These are phyloP conservation scores for Tylopilus subfusipes DNA, from an alignment of 768 basidiomycete species.

Conservation along the genomic window DNA sequence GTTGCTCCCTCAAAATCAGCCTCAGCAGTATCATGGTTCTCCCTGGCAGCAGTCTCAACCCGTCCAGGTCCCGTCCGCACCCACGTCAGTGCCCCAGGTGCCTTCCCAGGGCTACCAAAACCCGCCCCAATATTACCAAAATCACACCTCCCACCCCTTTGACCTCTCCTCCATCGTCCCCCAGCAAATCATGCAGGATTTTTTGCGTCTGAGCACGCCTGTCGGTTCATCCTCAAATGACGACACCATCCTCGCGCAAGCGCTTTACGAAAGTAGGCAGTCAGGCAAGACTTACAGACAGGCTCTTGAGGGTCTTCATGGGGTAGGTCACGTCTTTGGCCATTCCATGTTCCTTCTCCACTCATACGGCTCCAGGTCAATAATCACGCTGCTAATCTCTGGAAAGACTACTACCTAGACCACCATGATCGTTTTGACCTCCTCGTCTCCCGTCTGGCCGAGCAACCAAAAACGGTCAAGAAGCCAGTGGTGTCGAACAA, in stretches of 20 bases:
- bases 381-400: conserved; percentile 52
- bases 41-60: conserved; percentile 34
- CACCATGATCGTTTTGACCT: conserved; percentile 58
- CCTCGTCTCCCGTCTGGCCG: conserved; percentile 23
- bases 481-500: conserved; percentile 24
- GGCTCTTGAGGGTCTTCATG: conserved; percentile 64
- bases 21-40: conserved; percentile 27
- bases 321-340: conserved; percentile 40
- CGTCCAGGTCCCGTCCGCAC: conserved; percentile 34
- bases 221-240: conserved; percentile 49
- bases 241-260: conserved; percentile 55
- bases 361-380: conserved; percentile 34
- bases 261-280: conserved; percentile 36
- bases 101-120: conserved; percentile 17
- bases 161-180: conserved; percentile 40
- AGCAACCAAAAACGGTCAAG: conserved; percentile 29
- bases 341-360: not conserved
- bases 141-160: conserved; percentile 17
- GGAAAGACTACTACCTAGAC: conserved; percentile 81
- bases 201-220: conserved; percentile 50
- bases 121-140: conserved; percentile 23
- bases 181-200: conserved; percentile 55
- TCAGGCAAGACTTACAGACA: conserved; percentile 54
- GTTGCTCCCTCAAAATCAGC: conserved; percentile 26
- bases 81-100: conserved; percentile 26